Conservation (phyloP, 306 rosid genomes). For the Cucurbita argyrosperma region DNA sequence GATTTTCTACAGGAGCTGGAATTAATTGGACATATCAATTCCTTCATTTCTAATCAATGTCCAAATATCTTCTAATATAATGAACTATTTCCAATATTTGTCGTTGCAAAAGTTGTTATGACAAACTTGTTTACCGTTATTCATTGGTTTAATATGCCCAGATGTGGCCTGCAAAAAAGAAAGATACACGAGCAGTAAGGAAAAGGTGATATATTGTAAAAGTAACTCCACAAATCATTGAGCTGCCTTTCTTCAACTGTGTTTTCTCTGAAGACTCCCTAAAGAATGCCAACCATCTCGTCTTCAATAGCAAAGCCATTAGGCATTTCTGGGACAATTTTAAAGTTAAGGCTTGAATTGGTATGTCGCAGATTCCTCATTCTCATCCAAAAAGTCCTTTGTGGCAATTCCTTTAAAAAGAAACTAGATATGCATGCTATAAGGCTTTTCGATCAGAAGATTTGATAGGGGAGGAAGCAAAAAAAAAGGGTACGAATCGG, state of each 20-base stretch:
- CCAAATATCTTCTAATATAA: constrained; percentile 34
- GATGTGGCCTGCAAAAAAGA: constrained; percentile 28
- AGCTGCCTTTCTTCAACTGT: not conserved
- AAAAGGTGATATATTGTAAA: not conserved
- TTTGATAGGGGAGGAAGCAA: not conserved
- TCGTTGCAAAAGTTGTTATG: constrained; percentile 26
- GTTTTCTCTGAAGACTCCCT: not conserved
- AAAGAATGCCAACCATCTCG: not conserved
- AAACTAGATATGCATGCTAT: not conserved
- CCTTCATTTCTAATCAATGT: constrained; percentile 23
- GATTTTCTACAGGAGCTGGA: constrained; percentile 24
- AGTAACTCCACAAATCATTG: not conserved
- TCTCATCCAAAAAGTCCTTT: not conserved
- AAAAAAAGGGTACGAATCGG: not conserved
- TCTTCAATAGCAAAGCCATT: not conserved
- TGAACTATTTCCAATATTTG: constrained; percentile 35
- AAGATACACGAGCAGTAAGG: constrained; percentile 6
- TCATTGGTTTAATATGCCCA: constrained; percentile 30
- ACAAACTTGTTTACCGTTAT: constrained; percentile 35
- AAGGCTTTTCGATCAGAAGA: not conserved
- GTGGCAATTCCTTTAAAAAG: not conserved
- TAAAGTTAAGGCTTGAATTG: not conserved
- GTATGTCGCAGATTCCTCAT: not conserved
- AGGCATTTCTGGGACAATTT: not conserved
- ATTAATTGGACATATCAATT: constrained; percentile 21